A percentile compares a stretch with the other conserved stretches of the same genome.
These are phyloP conservation scores for Ophiostoma ips DNA, from an alignment of 2,329 filamentous ascomycete species.

Conservation along the genomic window DNA sequence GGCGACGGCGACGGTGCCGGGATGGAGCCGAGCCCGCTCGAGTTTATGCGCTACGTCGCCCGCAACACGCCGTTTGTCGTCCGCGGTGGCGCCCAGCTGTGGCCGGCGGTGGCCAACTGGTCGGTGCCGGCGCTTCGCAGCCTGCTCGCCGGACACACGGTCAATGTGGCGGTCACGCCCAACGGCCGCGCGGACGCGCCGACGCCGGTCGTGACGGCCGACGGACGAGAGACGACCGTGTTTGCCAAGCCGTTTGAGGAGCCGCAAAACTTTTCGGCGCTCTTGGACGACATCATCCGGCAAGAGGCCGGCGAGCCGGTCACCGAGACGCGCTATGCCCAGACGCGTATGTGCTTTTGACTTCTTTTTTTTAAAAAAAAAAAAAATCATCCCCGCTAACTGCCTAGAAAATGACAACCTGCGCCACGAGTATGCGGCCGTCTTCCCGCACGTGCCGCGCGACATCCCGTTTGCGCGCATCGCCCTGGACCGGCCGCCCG, in stretches of 20 bases:
- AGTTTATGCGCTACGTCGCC: slow-evolving; percentile 67
- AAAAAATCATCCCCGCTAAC: no score
- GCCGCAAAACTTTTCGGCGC: slow-evolving; percentile 44
- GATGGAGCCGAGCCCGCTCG: slow-evolving; percentile 61
- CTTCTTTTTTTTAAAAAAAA: no score
- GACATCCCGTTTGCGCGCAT: slow-evolving; percentile 60
- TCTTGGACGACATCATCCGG: slow-evolving; percentile 51
- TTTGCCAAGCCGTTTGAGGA: slow-evolving; percentile 65
- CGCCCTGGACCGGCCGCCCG: slow-evolving; percentile 50
- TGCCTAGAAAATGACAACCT: slow-evolving; percentile 63
- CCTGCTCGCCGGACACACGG: slow-evolving; percentile 38
- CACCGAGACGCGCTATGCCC: slow-evolving; percentile 52
- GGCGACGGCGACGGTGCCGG: slow-evolving; percentile 14
- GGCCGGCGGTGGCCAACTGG: slow-evolving; percentile 53
- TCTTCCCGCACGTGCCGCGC: slow-evolving; percentile 48
- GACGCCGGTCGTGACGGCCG: slow-evolving; percentile 25
- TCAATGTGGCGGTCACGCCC: slow-evolving; percentile 71
- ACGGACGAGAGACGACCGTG: slow-evolving; percentile 21
- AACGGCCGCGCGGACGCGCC: slow-evolving; percentile 46
- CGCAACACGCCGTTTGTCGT: slow-evolving; percentile 64
- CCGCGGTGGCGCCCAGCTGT: slow-evolving; percentile 44
- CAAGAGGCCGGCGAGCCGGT: slow-evolving; percentile 26
- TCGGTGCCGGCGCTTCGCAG: slow-evolving; percentile 42
- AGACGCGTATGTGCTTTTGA: slow-evolving; percentile 43
- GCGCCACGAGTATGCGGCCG: slow-evolving; percentile 51